Percentiles rank a stretch among this genome's conserved stretches.
Evolutionary conservation across 2,329 filamentous ascomycete species (phyloP).

Genomic region (Thelonectria olida): DNA sequence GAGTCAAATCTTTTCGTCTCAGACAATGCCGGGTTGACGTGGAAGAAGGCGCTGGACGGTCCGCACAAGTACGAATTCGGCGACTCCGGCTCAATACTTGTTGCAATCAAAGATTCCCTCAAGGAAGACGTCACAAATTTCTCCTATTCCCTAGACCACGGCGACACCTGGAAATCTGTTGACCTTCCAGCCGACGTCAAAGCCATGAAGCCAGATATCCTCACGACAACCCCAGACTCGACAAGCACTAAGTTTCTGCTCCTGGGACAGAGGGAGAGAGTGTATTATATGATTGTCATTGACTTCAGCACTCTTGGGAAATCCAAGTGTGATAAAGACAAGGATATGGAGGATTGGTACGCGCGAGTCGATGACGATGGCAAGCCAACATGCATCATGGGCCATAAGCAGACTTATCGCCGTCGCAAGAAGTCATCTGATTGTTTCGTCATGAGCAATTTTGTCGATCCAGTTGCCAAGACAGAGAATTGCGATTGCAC

Average conservation of each 20-base stretch:
- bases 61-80: conserved; percentile 97
- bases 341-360: conserved; percentile 88
- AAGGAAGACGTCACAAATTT: conserved; percentile 67
- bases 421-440: conserved; percentile 87
- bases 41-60: conserved; percentile 78
- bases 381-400: conserved; percentile 91
- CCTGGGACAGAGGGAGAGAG: conserved; percentile 67
- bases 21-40: conserved; percentile 87
- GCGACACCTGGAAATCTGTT: conserved; percentile 81
- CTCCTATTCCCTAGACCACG: conserved; percentile 88
- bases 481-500: conserved; percentile 84
- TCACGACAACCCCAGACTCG: conserved; percentile 92
- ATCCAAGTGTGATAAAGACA: conserved; percentile 73
- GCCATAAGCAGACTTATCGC: conserved; percentile 87
- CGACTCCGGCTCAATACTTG: conserved; percentile 87
- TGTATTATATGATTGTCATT: conserved; percentile 75
- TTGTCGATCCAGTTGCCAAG: conserved; percentile 77
- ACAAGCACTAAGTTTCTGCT: conserved; percentile 92
- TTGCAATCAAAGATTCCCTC: conserved; percentile 81
- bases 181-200: conserved; percentile 69
- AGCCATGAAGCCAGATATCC: conserved; percentile 74
- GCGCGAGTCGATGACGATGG: conserved; percentile 84
- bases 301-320: conserved; percentile 87
- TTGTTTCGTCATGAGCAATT: conserved; percentile 88
- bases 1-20: conserved; percentile 88